Base-by-base conservation (phyloP, 768 basidiomycete species). In the Lactifluus rugatus region DNA sequence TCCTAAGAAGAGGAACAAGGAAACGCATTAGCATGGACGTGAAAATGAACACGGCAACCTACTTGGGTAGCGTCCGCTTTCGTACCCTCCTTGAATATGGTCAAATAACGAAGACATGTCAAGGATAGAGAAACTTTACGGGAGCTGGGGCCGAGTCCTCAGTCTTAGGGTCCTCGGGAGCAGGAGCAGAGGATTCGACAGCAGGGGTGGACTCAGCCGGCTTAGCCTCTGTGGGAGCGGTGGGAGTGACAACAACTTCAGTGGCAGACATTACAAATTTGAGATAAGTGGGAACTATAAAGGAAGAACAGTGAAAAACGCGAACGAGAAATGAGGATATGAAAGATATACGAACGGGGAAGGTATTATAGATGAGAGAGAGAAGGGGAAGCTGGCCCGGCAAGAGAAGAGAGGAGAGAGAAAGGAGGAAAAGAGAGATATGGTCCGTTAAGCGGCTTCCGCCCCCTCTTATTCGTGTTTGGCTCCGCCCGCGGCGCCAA, bases 221-320 rank as follows among this genome's bases (percentile, higher is more conserved):
- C 73, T 79, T 79, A 58, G 74, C 84, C 72, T 83, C 82, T 56
- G 74, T 71, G 70, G 76, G 68, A 50, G 67, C 73, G 66, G 66
- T 61, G 54, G 69, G 76, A 68, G 74, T 74, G 69, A 76, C 67
- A 69, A 74, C 72, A 73, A 84, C 86, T 62, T 66, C 68, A 67
- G 84, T 71, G 73, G 85, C 80, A 78, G 89, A 90, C 88, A 93
- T 91, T 89, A 89, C 82, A 74, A 66, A 57, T 66, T 64, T 28
- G 54, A 56, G 59, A 42, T 50, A 55, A 48, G 46, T 23, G 48
- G 48, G 36, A 60, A 32, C 54, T 56, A 41, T 25, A 21, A n/a
- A 7, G 37, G 23, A 16, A 28, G 21, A 13, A 2, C 2, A n/a
- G 31, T 50, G 34, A 52, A 34, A 31, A 39, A 51, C 28, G 23